phyloP scores from a whole-genome alignment of 1,284 basidiomycete genomes.

The Malassezia sp. region DNA sequence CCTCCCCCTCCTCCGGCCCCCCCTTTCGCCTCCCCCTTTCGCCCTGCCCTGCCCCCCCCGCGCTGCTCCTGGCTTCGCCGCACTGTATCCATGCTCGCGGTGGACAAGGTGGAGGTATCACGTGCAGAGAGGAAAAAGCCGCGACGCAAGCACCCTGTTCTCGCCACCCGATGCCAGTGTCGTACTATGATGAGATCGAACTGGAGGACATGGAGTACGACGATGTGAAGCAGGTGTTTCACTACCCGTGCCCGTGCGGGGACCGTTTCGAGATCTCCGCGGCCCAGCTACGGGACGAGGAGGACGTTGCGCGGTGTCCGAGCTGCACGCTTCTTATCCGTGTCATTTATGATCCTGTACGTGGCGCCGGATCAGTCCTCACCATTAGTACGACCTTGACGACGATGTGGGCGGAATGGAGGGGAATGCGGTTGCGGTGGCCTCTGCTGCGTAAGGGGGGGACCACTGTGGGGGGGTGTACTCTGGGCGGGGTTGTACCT shows the following conservation, averaged over 20 bases:
- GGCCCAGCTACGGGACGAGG: constrained; percentile 69
- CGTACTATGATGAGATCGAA: constrained; percentile 45
- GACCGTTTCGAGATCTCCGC: constrained; percentile 92
- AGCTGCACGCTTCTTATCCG: constrained; percentile 87
- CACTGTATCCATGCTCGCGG: constrained; percentile 1
- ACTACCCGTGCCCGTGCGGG: constrained; percentile 96
- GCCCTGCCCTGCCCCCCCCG: no score
- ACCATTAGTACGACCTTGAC: no score
- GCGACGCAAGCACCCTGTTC: background rate
- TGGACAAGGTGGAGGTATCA: background rate
- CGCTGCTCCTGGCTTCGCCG: background rate
- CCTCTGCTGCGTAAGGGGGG: background rate
- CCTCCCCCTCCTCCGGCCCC: background rate
- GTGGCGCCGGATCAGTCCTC: no score
- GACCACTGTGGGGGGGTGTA: no score
- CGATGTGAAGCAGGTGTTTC: constrained; percentile 51
- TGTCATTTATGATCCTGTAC: constrained; percentile 74
- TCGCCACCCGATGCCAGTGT: constrained; percentile 7
- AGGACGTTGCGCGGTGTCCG: constrained; percentile 93
- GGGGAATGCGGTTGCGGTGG: background rate
- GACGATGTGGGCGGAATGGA: background rate
- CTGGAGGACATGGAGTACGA: constrained; percentile 46
- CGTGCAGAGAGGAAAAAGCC: no score
- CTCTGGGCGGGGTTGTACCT: no score
- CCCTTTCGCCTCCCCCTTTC: no score